Base-by-base conservation (phyloP, 2,329 filamentous ascomycete genomes). In the Neofusicoccum parvum region DNA sequence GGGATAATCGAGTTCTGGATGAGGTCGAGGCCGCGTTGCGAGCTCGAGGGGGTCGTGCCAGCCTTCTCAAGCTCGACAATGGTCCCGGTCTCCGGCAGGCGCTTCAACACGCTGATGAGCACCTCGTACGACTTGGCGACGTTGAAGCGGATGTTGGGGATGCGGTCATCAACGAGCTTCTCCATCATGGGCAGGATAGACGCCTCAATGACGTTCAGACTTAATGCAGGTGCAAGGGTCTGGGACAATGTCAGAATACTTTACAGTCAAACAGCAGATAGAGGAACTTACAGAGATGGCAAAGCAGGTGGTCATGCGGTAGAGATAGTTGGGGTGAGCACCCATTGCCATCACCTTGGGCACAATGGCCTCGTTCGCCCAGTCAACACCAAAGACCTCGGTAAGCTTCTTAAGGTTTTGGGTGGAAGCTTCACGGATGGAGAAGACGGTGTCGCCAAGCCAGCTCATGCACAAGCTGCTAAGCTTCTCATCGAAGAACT, bases 251-350 rank as follows among this genome's bases (percentile, higher is more conserved):
- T 71, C 49, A 71, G 68, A 53, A 53, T 70, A 60, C 65, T 27
- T 2, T 27, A 34, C 14, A 43, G 50, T 32, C 37, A 51, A 14
- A 23, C 15, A 17, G 14, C 39, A 9, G n/a, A 48, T 37, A 5
- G 14, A n/a, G 5, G 3, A 37, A 86, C 92, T 84, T 86, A 99
- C 95, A 72, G 93, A 94, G 71, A 99, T 96, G 68, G 95, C 95
- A 79, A 99, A 99, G 82, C 94, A 98, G n/a, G 95, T 99, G 10
- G 95, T 99, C 95, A 99, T 99, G 78, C 95, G 88, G 86, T 99
- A 99, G 62, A 99, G 90, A 79, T 99, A 99, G 83, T 99, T 99
- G 68, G 94, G 92, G 78, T 99, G 95, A 76, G 92, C 92, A 67
- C 95, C 95, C 95, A 99, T 98, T 43, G 91, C 92, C 86, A 97